Base-by-base conservation (phyloP, 352 stramenopile species). In the Aphanomyces euteiches region DNA sequence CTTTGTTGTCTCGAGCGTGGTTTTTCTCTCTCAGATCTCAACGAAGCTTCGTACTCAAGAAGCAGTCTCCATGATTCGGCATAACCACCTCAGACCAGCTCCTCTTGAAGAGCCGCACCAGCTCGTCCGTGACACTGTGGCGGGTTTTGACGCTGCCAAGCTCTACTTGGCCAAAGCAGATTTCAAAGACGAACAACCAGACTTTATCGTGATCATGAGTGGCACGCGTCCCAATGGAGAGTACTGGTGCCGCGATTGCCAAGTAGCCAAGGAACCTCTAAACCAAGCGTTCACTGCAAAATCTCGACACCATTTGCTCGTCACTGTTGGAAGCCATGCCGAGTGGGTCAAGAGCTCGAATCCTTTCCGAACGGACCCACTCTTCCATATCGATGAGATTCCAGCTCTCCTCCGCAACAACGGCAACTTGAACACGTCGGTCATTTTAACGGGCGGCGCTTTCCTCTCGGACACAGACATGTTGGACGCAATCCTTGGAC, bases 331-430 rank as follows among this genome's bases (percentile, higher is more conserved):
- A 0, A 65, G 75, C 2, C 66, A 82, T n/a, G 72, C 68, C 3
- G 82, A 88, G 36, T 93, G 85, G 85, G 83, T 82, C 71, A 77
- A 91, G 67, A 72, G 85, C 61, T 80, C 80, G 72, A 91, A 90
- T 56, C 73, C 77, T 40, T 90, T 93, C 65, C 75, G 78, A 38
- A 81, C 90, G 73, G 91, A 91, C 67, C 79, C 91, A 72, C 75
- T 90, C 47, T 91, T 93, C 69, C 90, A 92, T 70, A 88, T 93
- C 41, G 82, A 92, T 76, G 89, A 89, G 43, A 76, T 93, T 56
- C 85, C 85, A 34, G 83, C 85, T 37, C 63, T 93, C 13, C 84
- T 93, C 67, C 80, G 80, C 13, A 92, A 93, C 75, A 81, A 93
- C 10, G 84, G 82, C 54, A 75, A 76, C 43, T 82, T 83, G 12